These are phyloP conservation scores for Mortierella sp. DNA, from an alignment of 371 early-diverging fungal genomes.

Conservation along the genomic window DNA sequence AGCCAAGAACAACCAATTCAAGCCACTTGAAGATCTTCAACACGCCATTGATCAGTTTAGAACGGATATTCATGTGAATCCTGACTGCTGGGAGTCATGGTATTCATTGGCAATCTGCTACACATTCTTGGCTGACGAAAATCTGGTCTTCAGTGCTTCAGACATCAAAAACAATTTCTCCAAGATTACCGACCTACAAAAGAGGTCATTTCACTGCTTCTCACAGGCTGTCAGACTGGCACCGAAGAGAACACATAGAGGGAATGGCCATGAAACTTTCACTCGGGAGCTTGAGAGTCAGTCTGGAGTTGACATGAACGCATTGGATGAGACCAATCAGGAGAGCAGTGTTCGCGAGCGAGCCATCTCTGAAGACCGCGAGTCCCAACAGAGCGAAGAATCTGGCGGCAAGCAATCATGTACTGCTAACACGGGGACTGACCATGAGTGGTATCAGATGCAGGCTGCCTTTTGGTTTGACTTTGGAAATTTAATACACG, in stretches of 20 bases:
- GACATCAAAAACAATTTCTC: constrained; percentile 65
- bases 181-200: constrained; percentile 72
- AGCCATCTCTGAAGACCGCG: constrained; percentile 12
- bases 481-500: constrained; percentile 73
- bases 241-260: constrained; percentile 22
- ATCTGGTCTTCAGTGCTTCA: constrained; percentile 74
- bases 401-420: neutral
- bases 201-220: constrained; percentile 57
- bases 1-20: constrained; percentile 65
- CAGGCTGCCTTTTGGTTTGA: constrained; percentile 65
- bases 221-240: constrained; percentile 42
- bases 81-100: constrained; percentile 74
- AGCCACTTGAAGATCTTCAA: constrained; percentile 71
- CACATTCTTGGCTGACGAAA: constrained; percentile 72
- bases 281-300: neutral
- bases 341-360: constrained; percentile 3
- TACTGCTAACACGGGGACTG: neutral
- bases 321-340: constrained; percentile 8
- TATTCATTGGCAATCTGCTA: constrained; percentile 72
- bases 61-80: constrained; percentile 70
- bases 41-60: constrained; percentile 70
- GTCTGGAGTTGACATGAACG: neutral
- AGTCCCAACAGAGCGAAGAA: constrained; percentile 5
- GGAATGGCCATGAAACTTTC: neutral
- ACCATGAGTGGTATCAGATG: constrained; percentile 45